Percentiles rank a stretch among this genome's conserved stretches.
These are phyloP conservation scores for Rhipidocladum racemiflorum DNA, from an alignment of 176 grass and related monocot species.

Conservation along the genomic window DNA sequence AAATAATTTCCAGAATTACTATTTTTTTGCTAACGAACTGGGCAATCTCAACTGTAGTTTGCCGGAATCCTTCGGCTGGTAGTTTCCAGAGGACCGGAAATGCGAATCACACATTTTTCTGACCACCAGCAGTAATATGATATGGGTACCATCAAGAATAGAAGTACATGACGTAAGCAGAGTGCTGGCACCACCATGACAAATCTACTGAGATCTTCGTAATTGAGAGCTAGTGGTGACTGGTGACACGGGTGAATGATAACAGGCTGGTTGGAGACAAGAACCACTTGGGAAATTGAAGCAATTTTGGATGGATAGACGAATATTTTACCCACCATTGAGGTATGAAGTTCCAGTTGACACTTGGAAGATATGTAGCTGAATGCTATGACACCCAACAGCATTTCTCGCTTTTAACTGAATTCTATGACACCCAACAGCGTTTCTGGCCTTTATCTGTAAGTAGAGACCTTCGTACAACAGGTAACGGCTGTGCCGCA, in stretches of 20 bases:
- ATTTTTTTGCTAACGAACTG: neutral
- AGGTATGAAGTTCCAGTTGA: neutral
- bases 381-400: neutral
- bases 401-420: neutral
- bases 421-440: neutral
- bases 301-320: neutral
- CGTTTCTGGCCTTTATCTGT: neutral
- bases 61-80: neutral
- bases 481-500: neutral
- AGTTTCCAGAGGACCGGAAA: neutral
- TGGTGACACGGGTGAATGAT: neutral
- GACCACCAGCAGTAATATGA: neutral
- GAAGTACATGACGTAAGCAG: neutral
- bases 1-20: neutral
- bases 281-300: neutral
- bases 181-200: neutral
- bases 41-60: neutral
- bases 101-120: no score
- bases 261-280: neutral
- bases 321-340: neutral
- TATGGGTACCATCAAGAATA: neutral
- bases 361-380: neutral
- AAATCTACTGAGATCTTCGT: neutral
- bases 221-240: neutral
- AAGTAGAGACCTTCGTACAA: neutral